Base-by-base conservation (phyloP, 2,329 filamentous ascomycete species). In the Monilinia fructicola region DNA sequence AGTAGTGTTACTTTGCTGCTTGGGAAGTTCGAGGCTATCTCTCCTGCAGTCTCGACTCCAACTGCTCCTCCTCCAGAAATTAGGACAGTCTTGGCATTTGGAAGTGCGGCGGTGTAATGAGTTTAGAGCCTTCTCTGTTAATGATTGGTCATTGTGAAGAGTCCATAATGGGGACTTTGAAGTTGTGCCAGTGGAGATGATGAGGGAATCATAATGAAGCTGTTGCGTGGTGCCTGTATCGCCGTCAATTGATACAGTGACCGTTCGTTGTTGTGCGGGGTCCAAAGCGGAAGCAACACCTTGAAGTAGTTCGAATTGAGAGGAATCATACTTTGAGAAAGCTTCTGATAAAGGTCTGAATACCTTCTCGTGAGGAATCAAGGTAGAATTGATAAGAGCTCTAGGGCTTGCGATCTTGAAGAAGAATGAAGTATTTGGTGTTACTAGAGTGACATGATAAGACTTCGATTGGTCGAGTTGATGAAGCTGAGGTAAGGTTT, bases 141-240 rank as follows among this genome's bases (percentile, higher is more conserved):
- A 65, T 0, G 68, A 70, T 18, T 77, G 76, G 63, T 79, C 78
- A 0, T 66, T 14, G 44, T 76, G 79, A 0, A 83, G 73, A 6
- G 79, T 76, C 12, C 81, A 73, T 0, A 84, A 73, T 0, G 82
- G 81, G 0, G 81, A 84, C 0, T 74, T 69, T 0, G 82, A 81
- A 0, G 80, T 79, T 14, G 80, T 72, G 0, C 83, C 83, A 0
- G 82, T 84, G 0, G 81, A 82, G 28, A 85, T 80, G 23, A 84
- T 73, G 0, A 84, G 75, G n/a, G 79, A 78, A 2, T 69, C 77
- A 44, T 84, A 71, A 65, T 77, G 83, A 1, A 67, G 81, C 53
- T 23, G 44, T 59, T 61, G 76, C 67, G 71, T 66, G 1, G 28
- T 48, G 1, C 31, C 44, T 2, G 67, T 65, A 1, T 65, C 67